Evolutionary conservation across 2,329 filamentous ascomycete genomes (phyloP), one percentile per base, ranked within the genome.

Genomic region (Fusarium camptoceras): DNA sequence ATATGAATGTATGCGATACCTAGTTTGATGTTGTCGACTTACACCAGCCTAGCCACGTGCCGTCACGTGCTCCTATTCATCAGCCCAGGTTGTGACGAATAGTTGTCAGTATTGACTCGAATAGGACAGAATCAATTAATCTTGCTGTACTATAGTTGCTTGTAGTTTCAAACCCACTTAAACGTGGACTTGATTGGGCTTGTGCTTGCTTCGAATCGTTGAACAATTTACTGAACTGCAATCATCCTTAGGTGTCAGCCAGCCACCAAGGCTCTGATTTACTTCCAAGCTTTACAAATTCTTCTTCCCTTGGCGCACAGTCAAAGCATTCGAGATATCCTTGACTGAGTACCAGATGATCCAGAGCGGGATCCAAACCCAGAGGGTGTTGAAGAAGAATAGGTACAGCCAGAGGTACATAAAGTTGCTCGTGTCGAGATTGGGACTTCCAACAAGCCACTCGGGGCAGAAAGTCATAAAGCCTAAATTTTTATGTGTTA

Each of bases 381-480:
- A 92, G 6, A 91, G 80, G 72, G 84, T 85, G 78, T 92, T 92
- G 82, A 92, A 91, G 78, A 91, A 91, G 70, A 90, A 82, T 18
- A 92, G 80, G 71, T 91, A 91, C 16, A 91, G 81, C 89, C 89
- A 91, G 68, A 86, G 80, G 73, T 89, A 90, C 88, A 92, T 89
- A 72, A 87, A 90, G 79, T 91, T 91, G 80, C 84, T 88, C 20
- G 83, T 83, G 76, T 91, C 87, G 63, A 92, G 85, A 75, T 89
- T 90, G 68, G 84, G 75, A 76, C 85, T 91, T 54, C 84, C 85
- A 4, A 84, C 87, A 15, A 92, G 80, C 89, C 89, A 92, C 79
- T 92, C 89, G 15, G 89, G 89, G 78, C 86, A 89, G 76, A 92
- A 92, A 0, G 89, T 92, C 87, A 92, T 91, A 80, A 89, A 92